Percentiles rank a stretch among this genome's conserved stretches.
Evolutionary conservation across 1,139 yeast species (phyloP).

Genomic region (Yamadazyma atmosphaerica): DNA sequence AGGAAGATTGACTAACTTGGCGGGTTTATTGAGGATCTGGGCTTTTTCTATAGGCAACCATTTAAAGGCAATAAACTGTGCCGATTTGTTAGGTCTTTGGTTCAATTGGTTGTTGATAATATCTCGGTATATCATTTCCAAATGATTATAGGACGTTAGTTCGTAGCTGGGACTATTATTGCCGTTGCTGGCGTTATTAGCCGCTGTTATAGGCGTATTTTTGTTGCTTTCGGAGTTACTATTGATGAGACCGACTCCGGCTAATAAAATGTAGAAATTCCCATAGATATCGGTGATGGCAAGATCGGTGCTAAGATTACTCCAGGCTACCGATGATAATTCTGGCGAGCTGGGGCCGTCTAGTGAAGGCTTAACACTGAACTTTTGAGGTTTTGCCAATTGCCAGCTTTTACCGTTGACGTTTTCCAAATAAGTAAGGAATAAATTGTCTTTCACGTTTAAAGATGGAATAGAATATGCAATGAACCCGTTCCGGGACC

Average conservation of each 20-base stretch:
- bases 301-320: constrained; percentile 54
- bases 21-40: constrained; percentile 55
- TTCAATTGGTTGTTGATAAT: constrained; percentile 18
- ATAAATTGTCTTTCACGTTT: constrained; percentile 31
- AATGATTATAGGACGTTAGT: constrained; percentile 46
- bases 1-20: constrained; percentile 26
- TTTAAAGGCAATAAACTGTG: constrained; percentile 50
- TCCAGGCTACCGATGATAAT: constrained; percentile 42
- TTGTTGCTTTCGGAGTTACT: constrained; percentile 7
- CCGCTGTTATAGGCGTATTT: constrained; percentile 7
- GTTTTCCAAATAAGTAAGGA: constrained; percentile 63
- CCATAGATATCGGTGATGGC: constrained; percentile 53
- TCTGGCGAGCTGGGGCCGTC: constrained; percentile 21
- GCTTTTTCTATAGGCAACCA: constrained; percentile 75
- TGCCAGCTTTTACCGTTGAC: constrained; percentile 67
- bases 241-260: constrained; percentile 44
- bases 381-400: constrained; percentile 52
- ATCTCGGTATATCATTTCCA: constrained; percentile 48
- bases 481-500: constrained; percentile 76
- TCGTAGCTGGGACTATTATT: constrained; percentile 37
- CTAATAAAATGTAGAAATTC: constrained; percentile 47
- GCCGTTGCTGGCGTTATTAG: not conserved
- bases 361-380: constrained; percentile 39
- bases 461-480: constrained; percentile 50
- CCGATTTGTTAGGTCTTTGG: constrained; percentile 20